Evolutionary conservation across 139 green algal genomes (phyloP).

Genomic region (Coelastrella sp.): DNA sequence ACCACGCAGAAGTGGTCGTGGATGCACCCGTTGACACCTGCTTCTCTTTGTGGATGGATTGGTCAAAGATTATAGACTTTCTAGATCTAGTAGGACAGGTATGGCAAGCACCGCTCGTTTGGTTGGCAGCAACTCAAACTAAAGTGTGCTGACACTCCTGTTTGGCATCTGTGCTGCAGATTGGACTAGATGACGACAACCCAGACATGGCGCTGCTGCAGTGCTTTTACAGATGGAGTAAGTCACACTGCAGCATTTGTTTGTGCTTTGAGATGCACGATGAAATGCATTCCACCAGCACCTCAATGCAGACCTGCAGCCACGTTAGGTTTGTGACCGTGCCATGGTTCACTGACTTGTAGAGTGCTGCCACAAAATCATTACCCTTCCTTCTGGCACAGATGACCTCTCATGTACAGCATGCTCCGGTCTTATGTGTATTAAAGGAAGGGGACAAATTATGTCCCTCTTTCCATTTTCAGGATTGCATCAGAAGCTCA

Average conservation of each 20-base stretch:
- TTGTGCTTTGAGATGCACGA: neutral
- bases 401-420: neutral
- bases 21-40: constrained; percentile 58
- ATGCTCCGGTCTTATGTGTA: constrained; percentile 6
- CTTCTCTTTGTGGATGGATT: constrained; percentile 71
- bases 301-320: neutral
- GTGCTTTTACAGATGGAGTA: constrained; percentile 74
- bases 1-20: constrained; percentile 51
- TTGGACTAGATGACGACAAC: constrained; percentile 62
- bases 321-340: constrained; percentile 4
- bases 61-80: constrained; percentile 69
- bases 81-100: constrained; percentile 74
- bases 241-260: neutral
- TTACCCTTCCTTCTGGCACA: neutral
- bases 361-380: neutral
- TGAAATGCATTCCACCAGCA: neutral
- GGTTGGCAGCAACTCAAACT: neutral
- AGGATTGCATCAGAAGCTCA: neutral
- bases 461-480: neutral
- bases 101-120: neutral
- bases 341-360: neutral
- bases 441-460: neutral
- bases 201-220: constrained; percentile 68
- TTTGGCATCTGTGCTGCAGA: constrained; percentile 50
- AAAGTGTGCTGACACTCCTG: neutral